Evolutionary conservation across 345 rosid genomes (phyloP), one percentile per base, ranked within the genome.

Genomic region (Salix arbutifolia): DNA sequence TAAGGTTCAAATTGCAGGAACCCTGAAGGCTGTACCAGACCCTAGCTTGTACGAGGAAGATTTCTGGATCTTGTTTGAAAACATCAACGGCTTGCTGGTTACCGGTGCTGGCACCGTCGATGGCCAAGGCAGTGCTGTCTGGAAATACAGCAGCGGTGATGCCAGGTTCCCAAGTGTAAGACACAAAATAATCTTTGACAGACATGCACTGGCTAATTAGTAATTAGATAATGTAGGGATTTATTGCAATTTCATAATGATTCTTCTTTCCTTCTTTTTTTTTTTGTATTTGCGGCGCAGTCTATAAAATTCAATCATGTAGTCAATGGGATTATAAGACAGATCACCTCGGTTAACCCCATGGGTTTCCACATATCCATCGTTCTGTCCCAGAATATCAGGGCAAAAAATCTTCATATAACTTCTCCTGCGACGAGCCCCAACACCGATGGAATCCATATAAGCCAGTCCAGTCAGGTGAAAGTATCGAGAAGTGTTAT

Each of bases 371-470:
- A 91, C 56, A 50, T 84, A 12, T 70, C 71, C 66, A 74, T 91
- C 62, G 84, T 84, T 61, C 52, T 65, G 13, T 77, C 85, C 74
- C 35, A 81, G 21, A 84, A 88, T 75, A 28, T 91, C 2, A 80
- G 76, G 46, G 62, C 81, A 8, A 69, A 48, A 42, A 69, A 74
- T 69, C 28, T 89, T 38, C 67, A 67, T 31, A 13, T 91, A 14
- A 17, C 1, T 0, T 91, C 95, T 14, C 95, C 95, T 0, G 83
- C 0, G 1, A 71, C 71, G 1, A 91, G 95, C 80, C 91, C 95
- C 17, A 91, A 91, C 69, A 91, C 93, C 0, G 93, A 91, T 10
- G 93, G 98, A 4, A 81, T 93, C 74, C 98, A 91, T 58, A 77
- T 91, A 35, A 90, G 98, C 77, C 83, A 82, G 52, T 90, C 94